phyloP scores from a whole-genome alignment of 108 stramenopile species.

The Thalassiosira profunda region DNA sequence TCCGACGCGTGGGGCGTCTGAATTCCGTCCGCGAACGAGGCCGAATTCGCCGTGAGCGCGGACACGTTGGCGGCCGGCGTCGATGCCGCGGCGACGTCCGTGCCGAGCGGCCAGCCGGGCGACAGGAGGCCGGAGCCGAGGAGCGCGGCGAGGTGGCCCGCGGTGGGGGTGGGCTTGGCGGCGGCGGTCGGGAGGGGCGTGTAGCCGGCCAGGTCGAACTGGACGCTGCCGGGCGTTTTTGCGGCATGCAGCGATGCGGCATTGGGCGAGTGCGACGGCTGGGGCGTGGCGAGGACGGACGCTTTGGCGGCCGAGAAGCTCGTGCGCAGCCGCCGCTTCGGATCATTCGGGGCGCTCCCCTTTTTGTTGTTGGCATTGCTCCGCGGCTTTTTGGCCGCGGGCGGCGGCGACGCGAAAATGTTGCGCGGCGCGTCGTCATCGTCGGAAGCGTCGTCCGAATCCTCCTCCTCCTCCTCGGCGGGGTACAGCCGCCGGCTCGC shows the following conservation, averaged over 20 bases:
- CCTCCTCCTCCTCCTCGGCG: constrained; percentile 3
- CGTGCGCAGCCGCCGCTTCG: constrained; percentile 22
- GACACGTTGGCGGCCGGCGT: neutral
- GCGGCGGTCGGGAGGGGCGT: constrained; percentile 36
- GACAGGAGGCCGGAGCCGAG: constrained; percentile 29
- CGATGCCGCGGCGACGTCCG: constrained; percentile 24
- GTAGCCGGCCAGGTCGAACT: constrained; percentile 27
- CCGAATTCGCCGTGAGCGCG: neutral
- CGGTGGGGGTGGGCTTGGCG: neutral
- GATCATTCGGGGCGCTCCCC: neutral
- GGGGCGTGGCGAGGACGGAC: constrained; percentile 40
- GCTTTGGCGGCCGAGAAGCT: constrained; percentile 30
- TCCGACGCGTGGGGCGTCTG: constrained; percentile 45
- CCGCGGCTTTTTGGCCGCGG: constrained; percentile 9
- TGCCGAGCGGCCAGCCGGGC: constrained; percentile 25
- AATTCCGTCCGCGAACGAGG: constrained; percentile 17
- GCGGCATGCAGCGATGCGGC: constrained; percentile 14
- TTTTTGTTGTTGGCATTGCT: neutral
- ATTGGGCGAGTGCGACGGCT: neutral
- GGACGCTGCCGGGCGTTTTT: constrained; percentile 30
- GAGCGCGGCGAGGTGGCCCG: constrained; percentile 19
- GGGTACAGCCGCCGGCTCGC: constrained; percentile 13
- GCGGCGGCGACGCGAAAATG: constrained; percentile 32
- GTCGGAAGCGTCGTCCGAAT: neutral
- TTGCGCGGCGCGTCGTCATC: constrained; percentile 7